Evolutionary conservation across 2,329 filamentous ascomycete genomes (phyloP).

Genomic region (Macrophomina phaseolina): DNA sequence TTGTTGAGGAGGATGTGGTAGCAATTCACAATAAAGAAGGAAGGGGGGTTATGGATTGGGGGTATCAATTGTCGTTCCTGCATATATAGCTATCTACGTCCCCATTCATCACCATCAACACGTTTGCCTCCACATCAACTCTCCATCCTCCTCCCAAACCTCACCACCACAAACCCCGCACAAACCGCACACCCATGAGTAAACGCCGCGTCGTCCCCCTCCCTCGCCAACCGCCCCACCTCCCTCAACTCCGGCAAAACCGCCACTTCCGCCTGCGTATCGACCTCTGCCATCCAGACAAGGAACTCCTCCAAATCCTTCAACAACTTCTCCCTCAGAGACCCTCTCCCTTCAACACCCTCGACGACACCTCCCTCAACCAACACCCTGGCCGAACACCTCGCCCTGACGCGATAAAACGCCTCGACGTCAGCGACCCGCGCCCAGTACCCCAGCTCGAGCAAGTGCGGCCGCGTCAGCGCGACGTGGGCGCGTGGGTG

Average conservation of each 20-base stretch:
- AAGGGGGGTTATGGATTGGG: too few relatives aligned
- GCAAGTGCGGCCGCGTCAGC: not conserved
- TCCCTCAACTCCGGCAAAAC: not conserved
- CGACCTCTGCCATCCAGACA: constrained; percentile 1
- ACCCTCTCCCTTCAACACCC: not conserved
- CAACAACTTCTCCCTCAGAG: too few relatives aligned
- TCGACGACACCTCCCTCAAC: not conserved
- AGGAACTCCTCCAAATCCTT: not conserved
- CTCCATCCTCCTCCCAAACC: constrained; percentile 6
- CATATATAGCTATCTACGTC: not conserved
- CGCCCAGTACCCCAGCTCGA: not conserved
- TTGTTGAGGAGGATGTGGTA: not conserved
- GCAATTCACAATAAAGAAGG: too few relatives aligned
- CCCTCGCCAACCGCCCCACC: constrained; percentile 3
- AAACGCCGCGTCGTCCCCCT: not conserved
- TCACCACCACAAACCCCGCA: constrained; percentile 9
- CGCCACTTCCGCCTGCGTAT: not conserved
- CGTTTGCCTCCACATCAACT: not conserved
- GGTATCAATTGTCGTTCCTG: not conserved
- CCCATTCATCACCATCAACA: not conserved
- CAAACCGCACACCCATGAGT: constrained; percentile 4
- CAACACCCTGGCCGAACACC: constrained; percentile 1
- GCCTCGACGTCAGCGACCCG: not conserved
- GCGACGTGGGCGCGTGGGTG: not conserved
- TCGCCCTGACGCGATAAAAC: not conserved